Conservation (phyloP, 352 stramenopile species). For the Synura sp. region DNA sequence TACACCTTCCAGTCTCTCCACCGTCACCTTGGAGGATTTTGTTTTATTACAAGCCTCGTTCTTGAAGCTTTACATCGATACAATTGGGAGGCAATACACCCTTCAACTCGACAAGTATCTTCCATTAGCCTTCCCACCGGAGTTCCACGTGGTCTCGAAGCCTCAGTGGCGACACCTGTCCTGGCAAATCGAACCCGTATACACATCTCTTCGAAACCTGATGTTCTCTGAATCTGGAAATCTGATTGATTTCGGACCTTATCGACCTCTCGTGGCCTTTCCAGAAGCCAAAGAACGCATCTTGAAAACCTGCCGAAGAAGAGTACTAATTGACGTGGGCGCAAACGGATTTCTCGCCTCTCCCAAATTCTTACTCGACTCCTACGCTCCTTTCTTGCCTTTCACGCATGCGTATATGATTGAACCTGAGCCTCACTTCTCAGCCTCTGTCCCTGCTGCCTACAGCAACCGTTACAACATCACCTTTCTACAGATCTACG, state of each 20-base stretch:
- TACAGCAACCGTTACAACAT: slow-evolving; percentile 21
- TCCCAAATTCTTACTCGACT: slow-evolving; percentile 11
- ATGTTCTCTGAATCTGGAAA: slow-evolving; percentile 25
- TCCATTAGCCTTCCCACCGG: background rate
- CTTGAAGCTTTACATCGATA: slow-evolving; percentile 21
- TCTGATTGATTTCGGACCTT: slow-evolving; percentile 20
- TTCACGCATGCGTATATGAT: slow-evolving; percentile 25
- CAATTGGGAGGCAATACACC: background rate
- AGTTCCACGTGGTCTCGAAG: background rate
- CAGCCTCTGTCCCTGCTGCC: background rate
- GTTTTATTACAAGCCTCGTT: background rate
- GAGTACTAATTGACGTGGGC: slow-evolving; percentile 27
- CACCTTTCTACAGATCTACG: slow-evolving; percentile 4
- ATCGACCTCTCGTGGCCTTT: slow-evolving; percentile 2
- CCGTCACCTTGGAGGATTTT: background rate
- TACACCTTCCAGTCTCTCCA: background rate
- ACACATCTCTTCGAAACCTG: slow-evolving; percentile 10
- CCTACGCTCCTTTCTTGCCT: background rate
- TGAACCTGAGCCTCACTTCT: slow-evolving; percentile 28
- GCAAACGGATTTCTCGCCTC: slow-evolving; percentile 27
- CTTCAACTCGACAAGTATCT: background rate
- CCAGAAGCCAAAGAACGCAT: background rate
- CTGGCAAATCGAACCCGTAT: background rate
- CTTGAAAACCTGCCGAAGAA: no score
- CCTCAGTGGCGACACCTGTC: background rate